These are phyloP conservation scores for Croton laevigatus DNA, from an alignment of 441 rosid species.

Conservation along the genomic window DNA sequence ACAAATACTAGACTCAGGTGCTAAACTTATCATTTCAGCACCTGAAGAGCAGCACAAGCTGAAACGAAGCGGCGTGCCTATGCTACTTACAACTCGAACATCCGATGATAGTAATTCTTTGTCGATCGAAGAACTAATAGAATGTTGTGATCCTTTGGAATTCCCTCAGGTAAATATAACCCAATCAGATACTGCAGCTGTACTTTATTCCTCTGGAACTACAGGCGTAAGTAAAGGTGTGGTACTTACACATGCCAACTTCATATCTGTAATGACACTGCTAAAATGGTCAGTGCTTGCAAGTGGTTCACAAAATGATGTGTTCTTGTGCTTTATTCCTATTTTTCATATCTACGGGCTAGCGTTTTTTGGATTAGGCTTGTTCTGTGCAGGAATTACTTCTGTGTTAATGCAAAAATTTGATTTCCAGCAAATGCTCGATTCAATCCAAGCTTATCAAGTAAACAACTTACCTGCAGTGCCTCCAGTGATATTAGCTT, in stretches of 20 bases:
- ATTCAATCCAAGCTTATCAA: conserved; percentile 36
- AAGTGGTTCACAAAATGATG: conserved; percentile 39
- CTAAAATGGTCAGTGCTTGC: conserved; percentile 47
- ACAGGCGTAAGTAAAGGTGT: conserved; percentile 69
- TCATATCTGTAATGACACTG: conserved; percentile 39
- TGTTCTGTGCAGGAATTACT: conserved; percentile 39
- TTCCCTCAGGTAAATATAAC: conserved; percentile 24
- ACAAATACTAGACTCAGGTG: conserved; percentile 53
- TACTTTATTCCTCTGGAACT: conserved; percentile 72
- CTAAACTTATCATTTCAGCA: conserved; percentile 44
- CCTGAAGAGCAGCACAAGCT: conserved; percentile 55
- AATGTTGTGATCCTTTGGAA: conserved; percentile 39
- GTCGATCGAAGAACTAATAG: conserved; percentile 47
- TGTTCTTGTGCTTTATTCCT: conserved; percentile 51
- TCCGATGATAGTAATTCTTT: conserved; percentile 5
- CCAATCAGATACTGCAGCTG: conserved; percentile 54
- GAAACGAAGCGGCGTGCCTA: conserved; percentile 25
- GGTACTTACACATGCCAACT: conserved; percentile 51
- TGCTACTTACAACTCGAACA: conserved; percentile 32
- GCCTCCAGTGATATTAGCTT: conserved; percentile 54
- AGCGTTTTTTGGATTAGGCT: conserved; percentile 50
- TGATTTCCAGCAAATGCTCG: conserved; percentile 49
- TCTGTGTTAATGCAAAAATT: conserved; percentile 50
- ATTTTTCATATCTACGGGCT: conserved; percentile 67
- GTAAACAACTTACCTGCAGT: conserved; percentile 57